phyloP scores from a whole-genome alignment of 2,329 filamentous ascomycete species.

The Fusarium sp. region DNA sequence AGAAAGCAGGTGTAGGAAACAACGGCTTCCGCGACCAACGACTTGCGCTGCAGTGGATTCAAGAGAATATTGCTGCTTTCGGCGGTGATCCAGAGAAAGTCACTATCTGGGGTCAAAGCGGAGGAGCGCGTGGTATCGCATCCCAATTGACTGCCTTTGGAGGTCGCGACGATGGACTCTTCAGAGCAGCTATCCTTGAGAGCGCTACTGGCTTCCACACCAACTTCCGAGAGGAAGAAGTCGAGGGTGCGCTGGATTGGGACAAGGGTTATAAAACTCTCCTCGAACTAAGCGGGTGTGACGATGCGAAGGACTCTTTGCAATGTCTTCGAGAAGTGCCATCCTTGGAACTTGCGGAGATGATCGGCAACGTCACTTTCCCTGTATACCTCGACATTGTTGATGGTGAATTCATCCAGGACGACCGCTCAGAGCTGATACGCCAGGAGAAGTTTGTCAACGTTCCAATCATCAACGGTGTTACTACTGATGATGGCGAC shows the following conservation, averaged over 20 bases:
- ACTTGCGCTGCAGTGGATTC: slow-evolving; percentile 27
- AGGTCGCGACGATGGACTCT: slow-evolving; percentile 12
- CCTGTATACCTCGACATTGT: slow-evolving; percentile 28
- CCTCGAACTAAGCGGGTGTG: neutral
- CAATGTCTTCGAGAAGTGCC: slow-evolving; percentile 29
- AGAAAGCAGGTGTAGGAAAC: slow-evolving; percentile 13
- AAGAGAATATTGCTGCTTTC: slow-evolving; percentile 27
- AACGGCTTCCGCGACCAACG: slow-evolving; percentile 33
- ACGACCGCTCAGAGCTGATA: slow-evolving; percentile 17
- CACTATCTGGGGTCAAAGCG: slow-evolving; percentile 33
- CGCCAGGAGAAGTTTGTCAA: slow-evolving; percentile 20
- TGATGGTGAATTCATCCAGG: slow-evolving; percentile 23
- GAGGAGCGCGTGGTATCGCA: slow-evolving; percentile 23
- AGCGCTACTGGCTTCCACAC: slow-evolving; percentile 31
- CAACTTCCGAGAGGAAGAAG: slow-evolving; percentile 8
- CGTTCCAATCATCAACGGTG: slow-evolving; percentile 16
- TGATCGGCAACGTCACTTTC: slow-evolving; percentile 19
- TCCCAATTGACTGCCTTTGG: slow-evolving; percentile 31
- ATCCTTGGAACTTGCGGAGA: slow-evolving; percentile 16
- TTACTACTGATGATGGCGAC: slow-evolving; percentile 16
- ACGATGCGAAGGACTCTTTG: neutral
- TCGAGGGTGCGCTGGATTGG: neutral
- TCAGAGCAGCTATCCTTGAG: slow-evolving; percentile 33
- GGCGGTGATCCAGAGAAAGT: slow-evolving; percentile 27
- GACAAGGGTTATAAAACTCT: slow-evolving; percentile 21